phyloP scores from a whole-genome alignment of 192 early-diverging fungal species.

The Coemansia sp. region DNA sequence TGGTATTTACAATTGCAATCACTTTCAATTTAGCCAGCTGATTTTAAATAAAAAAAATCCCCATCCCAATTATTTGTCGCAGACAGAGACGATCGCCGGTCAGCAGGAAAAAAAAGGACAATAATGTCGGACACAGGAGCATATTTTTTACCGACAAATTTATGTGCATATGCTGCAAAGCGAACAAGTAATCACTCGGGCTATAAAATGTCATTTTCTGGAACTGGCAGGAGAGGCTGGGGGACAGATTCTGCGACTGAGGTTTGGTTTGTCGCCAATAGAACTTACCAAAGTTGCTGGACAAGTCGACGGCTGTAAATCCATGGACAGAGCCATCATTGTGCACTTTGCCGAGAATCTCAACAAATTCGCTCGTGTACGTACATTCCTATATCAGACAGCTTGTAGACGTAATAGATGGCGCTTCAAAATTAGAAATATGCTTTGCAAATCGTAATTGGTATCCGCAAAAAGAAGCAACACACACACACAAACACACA shows the following conservation, averaged over 20 bases:
- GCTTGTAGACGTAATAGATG: not conserved
- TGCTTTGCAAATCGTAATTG: slow-evolving; percentile 4
- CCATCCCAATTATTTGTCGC: not conserved
- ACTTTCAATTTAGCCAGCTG: slow-evolving; percentile 3
- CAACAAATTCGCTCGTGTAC: slow-evolving; percentile 32
- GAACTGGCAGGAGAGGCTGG: not conserved
- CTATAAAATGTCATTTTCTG: not conserved
- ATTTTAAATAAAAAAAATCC: not conserved
- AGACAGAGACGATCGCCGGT: slow-evolving; percentile 4
- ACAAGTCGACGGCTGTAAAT: slow-evolving; percentile 47
- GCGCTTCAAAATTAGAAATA: not conserved
- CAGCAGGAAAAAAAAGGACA: not conserved
- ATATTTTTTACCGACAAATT: not conserved
- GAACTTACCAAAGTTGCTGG: slow-evolving; percentile 51
- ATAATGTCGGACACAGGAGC: not conserved
- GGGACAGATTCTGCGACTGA: not conserved
- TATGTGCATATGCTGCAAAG: not conserved
- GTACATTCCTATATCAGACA: slow-evolving; percentile 52
- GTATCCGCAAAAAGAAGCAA: not conserved
- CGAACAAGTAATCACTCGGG: not conserved
- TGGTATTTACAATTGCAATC: slow-evolving; percentile 2
- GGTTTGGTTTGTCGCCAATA: not conserved
- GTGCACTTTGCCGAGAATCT: slow-evolving; percentile 52
- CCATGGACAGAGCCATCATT: slow-evolving; percentile 41
- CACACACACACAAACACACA: not conserved